phyloP scores from a whole-genome alignment of 495 filamentous ascomycete genomes.

The Mytilinidion resinicola region DNA sequence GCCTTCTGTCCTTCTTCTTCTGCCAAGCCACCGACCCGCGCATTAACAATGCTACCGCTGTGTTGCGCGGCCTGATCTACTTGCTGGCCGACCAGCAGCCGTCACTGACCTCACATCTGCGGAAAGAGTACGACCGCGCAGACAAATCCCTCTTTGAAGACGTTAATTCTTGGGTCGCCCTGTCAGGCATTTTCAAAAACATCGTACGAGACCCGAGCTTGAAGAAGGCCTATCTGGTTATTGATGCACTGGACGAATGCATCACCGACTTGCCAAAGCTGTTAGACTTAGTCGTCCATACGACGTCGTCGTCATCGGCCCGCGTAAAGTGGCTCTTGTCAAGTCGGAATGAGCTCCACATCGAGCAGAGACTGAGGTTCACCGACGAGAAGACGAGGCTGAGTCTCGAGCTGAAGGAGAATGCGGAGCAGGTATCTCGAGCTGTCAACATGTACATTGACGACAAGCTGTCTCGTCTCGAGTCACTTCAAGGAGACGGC shows the following conservation, averaged over 20 bases:
- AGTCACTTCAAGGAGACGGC: not conserved
- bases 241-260: conserved; percentile 1
- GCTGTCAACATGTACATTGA: conserved; percentile 31
- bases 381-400: conserved; percentile 17
- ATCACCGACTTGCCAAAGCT: not conserved
- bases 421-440: conserved; percentile 20
- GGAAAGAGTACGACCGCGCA: conserved; percentile 30
- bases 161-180: conserved; percentile 30
- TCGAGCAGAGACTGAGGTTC: conserved; percentile 30
- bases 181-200: conserved; percentile 29
- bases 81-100: conserved; percentile 5
- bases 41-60: conserved; percentile 38
- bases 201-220: conserved; percentile 34
- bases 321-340: conserved; percentile 38
- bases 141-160: too few relatives aligned
- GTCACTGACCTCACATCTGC: conserved; percentile 11
- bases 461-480: not conserved
- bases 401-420: conserved; percentile 31
- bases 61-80: too few relatives aligned
- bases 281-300: conserved; percentile 21
- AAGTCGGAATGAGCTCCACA: conserved; percentile 34
- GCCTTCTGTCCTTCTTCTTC: not conserved
- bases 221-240: conserved; percentile 28
- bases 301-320: conserved; percentile 5
- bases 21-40: conserved; percentile 18